Evolutionary conservation across 2,329 filamentous ascomycete species (phyloP), one percentile per base, ranked within the genome.

Genomic region (Colletotrichum siamense): DNA sequence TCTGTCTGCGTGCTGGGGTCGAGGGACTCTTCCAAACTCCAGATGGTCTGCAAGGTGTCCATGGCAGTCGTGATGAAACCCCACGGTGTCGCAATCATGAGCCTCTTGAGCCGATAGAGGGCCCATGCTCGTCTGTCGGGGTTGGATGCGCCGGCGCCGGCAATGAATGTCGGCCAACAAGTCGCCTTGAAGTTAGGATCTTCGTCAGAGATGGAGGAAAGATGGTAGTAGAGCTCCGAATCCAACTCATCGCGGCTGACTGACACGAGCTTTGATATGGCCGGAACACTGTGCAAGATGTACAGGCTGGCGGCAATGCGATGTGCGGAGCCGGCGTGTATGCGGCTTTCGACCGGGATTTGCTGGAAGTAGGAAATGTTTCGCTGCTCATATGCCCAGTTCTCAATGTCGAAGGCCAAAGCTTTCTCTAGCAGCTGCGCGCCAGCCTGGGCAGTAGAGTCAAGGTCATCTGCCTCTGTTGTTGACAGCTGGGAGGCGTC

Each of bases 161-260:
- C 89, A 8, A 92, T 85, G 70, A 92, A 92, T 0, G 90, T 87
- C 0, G 90, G 89, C 90, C 89, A 92, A 1, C 88, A 87, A 6
- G 89, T 90, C 0, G 88, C 89, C 78, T 92, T 92, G 83, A 91
- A 88, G 24, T 91, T 86, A 2, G 86, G 84, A 62, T 92, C 89
- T 3, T 87, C 84, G 10, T 87, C 84, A 1, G 87, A 86, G 4
- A 92, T 87, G 52, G 82, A 83, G 0, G 86, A 85, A 5, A 92
- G 82, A 30, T 90, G 87, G 4, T 85, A 73, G 8, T 90, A 84
- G 2, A 91, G 84, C 28, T 90, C 88, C 4, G 84, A 77, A 16
- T 87, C 86, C 4, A 92, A 81, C 2, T 79, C 73, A 5, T 83
- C 82, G 6, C 77, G 80, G 34, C 83, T 75, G 13, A 82, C 77